phyloP scores from a whole-genome alignment of 345 rosid genomes.

The Eucalyptus tenuipes region DNA sequence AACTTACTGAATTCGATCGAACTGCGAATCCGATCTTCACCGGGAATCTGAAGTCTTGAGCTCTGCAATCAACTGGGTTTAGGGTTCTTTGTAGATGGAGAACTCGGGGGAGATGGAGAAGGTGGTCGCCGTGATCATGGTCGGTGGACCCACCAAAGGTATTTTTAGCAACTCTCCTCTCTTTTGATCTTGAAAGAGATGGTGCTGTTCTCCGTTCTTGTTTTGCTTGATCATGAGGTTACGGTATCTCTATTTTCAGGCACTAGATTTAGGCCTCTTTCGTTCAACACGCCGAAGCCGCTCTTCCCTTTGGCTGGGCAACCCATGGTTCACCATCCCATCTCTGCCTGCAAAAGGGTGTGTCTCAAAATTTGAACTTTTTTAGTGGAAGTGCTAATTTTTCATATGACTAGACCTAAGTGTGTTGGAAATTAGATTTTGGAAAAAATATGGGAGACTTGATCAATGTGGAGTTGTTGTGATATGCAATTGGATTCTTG shows the following conservation, averaged over 20 bases:
- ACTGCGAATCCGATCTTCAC: background rate
- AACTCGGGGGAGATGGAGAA: constrained; percentile 26
- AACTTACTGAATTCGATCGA: background rate
- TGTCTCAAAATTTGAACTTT: background rate
- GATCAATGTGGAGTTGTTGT: background rate
- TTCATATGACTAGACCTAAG: background rate
- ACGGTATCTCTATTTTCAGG: constrained; percentile 14
- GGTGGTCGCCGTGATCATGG: constrained; percentile 85
- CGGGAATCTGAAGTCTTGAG: background rate
- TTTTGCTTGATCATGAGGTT: background rate
- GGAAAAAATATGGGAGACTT: background rate
- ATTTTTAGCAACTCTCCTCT: background rate
- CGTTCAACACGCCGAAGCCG: constrained; percentile 74
- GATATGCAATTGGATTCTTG: background rate
- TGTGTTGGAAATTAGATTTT: background rate
- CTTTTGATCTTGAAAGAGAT: background rate
- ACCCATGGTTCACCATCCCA: constrained; percentile 86
- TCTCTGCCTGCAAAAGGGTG: constrained; percentile 85
- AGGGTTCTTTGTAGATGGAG: constrained; percentile 15
- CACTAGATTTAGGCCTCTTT: constrained; percentile 71
- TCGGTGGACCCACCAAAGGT: constrained; percentile 93
- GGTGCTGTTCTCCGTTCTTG: background rate
- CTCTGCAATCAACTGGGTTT: background rate
- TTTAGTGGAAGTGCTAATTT: background rate
- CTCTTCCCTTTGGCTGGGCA: constrained; percentile 81